A percentile compares a stretch with the other conserved stretches of the same genome.
These are phyloP conservation scores for Penicillium sp. DNA, from an alignment of 2,329 filamentous ascomycete species.

Conservation along the genomic window DNA sequence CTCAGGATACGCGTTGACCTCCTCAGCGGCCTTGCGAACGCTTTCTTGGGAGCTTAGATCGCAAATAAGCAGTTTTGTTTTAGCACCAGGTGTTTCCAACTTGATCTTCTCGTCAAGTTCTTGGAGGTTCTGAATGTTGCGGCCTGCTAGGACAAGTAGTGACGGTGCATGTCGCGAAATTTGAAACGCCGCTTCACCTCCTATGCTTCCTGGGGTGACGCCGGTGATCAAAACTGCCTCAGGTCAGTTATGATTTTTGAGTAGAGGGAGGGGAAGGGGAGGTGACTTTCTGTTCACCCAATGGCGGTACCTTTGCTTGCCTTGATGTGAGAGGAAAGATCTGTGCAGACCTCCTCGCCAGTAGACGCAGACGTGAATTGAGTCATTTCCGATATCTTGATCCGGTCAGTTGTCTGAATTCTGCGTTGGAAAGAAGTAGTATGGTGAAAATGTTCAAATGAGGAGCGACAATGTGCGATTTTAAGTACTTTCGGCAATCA, in stretches of 20 bases:
- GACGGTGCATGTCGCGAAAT: neutral
- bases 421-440: no score
- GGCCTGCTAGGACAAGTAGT: neutral
- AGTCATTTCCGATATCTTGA: fast-evolving
- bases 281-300: neutral
- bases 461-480: no score
- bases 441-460: no score
- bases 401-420: no score
- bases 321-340: neutral
- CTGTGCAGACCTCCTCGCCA: neutral
- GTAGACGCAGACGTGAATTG: no score
- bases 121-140: neutral
- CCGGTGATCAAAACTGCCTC: neutral
- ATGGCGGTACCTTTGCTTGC: neutral
- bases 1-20: neutral
- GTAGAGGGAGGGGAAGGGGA: no score
- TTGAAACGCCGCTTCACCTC: neutral
- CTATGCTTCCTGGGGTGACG: neutral
- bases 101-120: neutral
- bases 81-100: neutral
- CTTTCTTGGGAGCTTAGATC: neutral
- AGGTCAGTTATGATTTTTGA: neutral
- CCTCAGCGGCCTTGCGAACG: neutral
- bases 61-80: neutral
- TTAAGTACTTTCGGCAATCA: no score